These are phyloP conservation scores for Dictyostelium discoideum DNA, from an alignment of 78 protist species.

Conservation along the genomic window dicty_2.7 NC_007089.4:4784501-4785000, in stretches of 20 bases:
- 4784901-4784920: constrained; percentile 51
- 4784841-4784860: constrained; percentile 71
- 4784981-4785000: constrained; percentile 51
- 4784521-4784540: not conserved
- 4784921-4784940: constrained; percentile 50
- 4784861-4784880: constrained; percentile 57
- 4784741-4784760: constrained; percentile 60
- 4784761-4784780: constrained; percentile 56
- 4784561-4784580: not conserved
- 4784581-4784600: not conserved
- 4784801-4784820: constrained; percentile 62
- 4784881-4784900: constrained; percentile 71
- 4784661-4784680: not conserved
- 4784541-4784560: not conserved
- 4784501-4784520: not conserved
- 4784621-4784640: not conserved
- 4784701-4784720: not conserved
- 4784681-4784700: not conserved
- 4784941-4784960: constrained; percentile 62
- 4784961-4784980: constrained; percentile 42
- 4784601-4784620: not conserved
- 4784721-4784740: not conserved
- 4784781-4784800: constrained; percentile 72
- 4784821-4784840: constrained; percentile 79
- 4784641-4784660: not conserved